A percentile compares a stretch with the other conserved stretches of the same genome.
Evolutionary conservation across 495 filamentous ascomycete genomes (phyloP).

Genomic region (Sabuloglossum arenarium): DNA sequence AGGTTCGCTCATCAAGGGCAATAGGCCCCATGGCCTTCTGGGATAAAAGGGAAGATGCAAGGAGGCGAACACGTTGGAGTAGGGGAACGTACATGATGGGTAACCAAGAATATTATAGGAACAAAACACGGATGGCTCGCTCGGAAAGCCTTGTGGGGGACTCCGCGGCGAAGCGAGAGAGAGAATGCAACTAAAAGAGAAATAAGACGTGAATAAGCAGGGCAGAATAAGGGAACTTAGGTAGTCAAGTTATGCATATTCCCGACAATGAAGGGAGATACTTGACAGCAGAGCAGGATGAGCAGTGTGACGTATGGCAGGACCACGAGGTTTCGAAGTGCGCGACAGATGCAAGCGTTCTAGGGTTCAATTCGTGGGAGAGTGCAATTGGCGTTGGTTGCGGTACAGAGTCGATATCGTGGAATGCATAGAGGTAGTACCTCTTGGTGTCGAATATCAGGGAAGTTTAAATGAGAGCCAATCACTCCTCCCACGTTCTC

Average conservation of each 20-base stretch:
- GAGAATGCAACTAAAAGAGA: conserved; percentile 1
- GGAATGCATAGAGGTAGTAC: not conserved
- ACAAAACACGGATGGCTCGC: conserved; percentile 1
- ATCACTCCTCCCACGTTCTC: not conserved
- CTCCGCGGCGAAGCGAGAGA: conserved; percentile 1
- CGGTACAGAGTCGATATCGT: not conserved
- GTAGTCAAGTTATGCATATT: not conserved
- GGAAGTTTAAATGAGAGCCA: conserved; percentile 1
- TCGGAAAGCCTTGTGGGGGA: not conserved
- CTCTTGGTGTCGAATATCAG: not conserved
- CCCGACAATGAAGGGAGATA: not conserved
- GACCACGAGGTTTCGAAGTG: not conserved
- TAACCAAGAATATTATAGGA: conserved; percentile 1
- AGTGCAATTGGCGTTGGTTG: not conserved
- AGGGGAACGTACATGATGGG: conserved; percentile 3
- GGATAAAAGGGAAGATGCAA: not conserved
- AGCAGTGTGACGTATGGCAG: not conserved
- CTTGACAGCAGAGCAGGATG: not conserved
- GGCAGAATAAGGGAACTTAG: not conserved
- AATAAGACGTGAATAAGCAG: not conserved
- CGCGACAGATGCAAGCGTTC: not conserved
- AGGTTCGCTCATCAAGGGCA: conserved; percentile 1
- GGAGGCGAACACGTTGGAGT: not conserved
- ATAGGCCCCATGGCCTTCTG: not conserved
- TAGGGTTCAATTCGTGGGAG: not conserved